phyloP scores from a whole-genome alignment of 805 yeast species.

The Tetrapisispora nanseiensis region DNA sequence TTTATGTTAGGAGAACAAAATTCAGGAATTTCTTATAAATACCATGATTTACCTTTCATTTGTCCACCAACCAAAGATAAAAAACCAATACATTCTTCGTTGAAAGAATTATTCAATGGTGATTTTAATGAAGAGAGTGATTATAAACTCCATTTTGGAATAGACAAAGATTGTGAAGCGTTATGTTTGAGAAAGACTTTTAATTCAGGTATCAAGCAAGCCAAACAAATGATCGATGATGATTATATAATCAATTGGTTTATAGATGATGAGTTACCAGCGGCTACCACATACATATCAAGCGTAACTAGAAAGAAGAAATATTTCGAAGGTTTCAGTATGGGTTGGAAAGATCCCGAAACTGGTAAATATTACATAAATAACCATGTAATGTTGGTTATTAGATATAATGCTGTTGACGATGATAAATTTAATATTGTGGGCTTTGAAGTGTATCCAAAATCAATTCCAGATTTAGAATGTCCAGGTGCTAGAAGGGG shows the following conservation, averaged over 20 bases:
- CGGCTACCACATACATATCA: slow-evolving; percentile 71
- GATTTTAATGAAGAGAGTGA: slow-evolving; percentile 72
- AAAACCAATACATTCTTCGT: slow-evolving; percentile 55
- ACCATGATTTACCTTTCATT: slow-evolving; percentile 68
- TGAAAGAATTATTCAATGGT: slow-evolving; percentile 72
- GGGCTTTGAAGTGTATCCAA: slow-evolving; percentile 85
- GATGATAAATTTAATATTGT: slow-evolving; percentile 51
- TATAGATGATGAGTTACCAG: slow-evolving; percentile 68
- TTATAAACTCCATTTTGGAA: slow-evolving; percentile 51
- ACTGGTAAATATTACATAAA: slow-evolving; percentile 51
- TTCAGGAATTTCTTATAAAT: slow-evolving; percentile 42
- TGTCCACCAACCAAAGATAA: slow-evolving; percentile 53
- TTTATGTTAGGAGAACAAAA: not conserved
- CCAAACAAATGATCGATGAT: slow-evolving; percentile 50
- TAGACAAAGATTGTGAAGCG: slow-evolving; percentile 55
- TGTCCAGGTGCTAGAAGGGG: slow-evolving; percentile 70
- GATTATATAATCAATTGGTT: slow-evolving; percentile 80
- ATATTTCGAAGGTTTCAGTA: slow-evolving; percentile 79
- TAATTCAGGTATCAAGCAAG: slow-evolving; percentile 42
- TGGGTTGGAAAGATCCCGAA: slow-evolving; percentile 53
- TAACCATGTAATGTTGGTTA: slow-evolving; percentile 74
- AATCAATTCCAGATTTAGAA: slow-evolving; percentile 52
- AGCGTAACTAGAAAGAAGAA: slow-evolving; percentile 51
- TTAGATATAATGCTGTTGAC: slow-evolving; percentile 53
- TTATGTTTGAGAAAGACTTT: slow-evolving; percentile 58